phyloP scores from a whole-genome alignment of 495 filamentous ascomycete species.

The Bryoglossum gracile region DNA sequence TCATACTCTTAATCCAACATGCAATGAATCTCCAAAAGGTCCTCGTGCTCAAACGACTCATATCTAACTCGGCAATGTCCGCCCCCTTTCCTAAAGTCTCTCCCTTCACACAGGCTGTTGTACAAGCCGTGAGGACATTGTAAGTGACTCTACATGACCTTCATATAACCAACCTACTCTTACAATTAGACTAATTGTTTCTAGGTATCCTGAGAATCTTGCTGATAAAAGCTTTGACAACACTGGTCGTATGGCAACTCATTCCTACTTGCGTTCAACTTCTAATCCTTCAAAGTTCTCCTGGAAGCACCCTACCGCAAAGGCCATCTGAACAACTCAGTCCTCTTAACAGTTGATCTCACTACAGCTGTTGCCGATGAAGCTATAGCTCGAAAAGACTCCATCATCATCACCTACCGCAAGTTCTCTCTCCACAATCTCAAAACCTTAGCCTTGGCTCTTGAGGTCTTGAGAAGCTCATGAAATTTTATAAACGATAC shows the following conservation, averaged over 20 bases:
- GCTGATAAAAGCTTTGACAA: conserved; percentile 94
- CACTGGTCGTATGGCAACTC: conserved; percentile 59
- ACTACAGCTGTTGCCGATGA: conserved; percentile 87
- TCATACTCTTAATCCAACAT: no score
- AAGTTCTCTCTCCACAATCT: conserved; percentile 16
- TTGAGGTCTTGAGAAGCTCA: no score
- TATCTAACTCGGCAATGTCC: conserved; percentile 7
- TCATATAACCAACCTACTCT: no score
- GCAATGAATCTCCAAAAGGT: conserved; percentile 10
- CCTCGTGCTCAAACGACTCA: conserved; percentile 2
- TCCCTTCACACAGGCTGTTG: conserved; percentile 68
- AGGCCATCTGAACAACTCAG: conserved; percentile 48
- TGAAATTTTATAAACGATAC: neutral
- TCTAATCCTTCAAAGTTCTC: conserved; percentile 45
- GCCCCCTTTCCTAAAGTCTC: conserved; percentile 13
- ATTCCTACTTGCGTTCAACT: neutral
- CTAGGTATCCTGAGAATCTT: conserved; percentile 78
- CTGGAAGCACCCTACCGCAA: conserved; percentile 59
- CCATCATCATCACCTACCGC: conserved; percentile 86
- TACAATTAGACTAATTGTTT: conserved; percentile 19
- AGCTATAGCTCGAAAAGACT: conserved; percentile 68
- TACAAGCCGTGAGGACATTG: conserved; percentile 75
- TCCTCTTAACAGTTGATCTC: conserved; percentile 87
- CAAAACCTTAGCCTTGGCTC: conserved; percentile 9
- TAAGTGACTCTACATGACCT: no score